A percentile compares a stretch with the other conserved stretches of the same genome.
phyloP scores from a whole-genome alignment of 257 asterid species.

The Striga asiatica region DNA sequence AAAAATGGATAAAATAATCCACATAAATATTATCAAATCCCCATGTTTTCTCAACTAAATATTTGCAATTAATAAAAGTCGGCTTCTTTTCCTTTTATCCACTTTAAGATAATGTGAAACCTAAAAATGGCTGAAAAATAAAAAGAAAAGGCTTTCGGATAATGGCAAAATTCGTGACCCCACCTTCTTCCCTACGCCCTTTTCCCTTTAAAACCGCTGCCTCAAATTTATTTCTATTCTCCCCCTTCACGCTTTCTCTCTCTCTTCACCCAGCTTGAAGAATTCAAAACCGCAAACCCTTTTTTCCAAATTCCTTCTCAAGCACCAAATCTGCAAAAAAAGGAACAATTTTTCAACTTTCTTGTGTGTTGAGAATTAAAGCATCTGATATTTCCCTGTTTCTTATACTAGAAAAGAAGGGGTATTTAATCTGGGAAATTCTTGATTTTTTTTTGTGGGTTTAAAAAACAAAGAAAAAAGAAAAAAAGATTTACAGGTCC shows the following conservation, averaged over 20 bases:
- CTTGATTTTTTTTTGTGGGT: slow-evolving; percentile 5
- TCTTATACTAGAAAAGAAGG: no score
- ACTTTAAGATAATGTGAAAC: no score
- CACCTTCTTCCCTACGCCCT: slow-evolving; percentile 21
- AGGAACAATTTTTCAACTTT: not conserved
- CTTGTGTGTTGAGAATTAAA: not conserved
- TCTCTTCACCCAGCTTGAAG: slow-evolving; percentile 9
- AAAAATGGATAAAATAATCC: no score
- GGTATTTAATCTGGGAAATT: slow-evolving; percentile 12
- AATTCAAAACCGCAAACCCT: slow-evolving; percentile 8
- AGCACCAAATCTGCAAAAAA: no score
- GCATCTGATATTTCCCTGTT: no score
- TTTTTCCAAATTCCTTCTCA: not conserved
- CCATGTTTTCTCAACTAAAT: no score
- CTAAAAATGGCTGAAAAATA: no score
- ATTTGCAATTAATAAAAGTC: no score
- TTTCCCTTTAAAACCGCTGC: slow-evolving; percentile 11
- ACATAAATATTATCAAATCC: no score
- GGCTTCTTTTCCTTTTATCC: no score
- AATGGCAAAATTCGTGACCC: slow-evolving; percentile 20
- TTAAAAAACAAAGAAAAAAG: no score
- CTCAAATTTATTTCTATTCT: not conserved
- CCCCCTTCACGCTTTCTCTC: not conserved
- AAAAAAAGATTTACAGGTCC: no score
- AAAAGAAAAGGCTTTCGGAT: slow-evolving; percentile 21